A percentile compares a stretch with the other conserved stretches of the same genome.
Evolutionary conservation across 2,329 filamentous ascomycete genomes (phyloP).

Genomic region (Colletotrichum chlorophyti): DNA sequence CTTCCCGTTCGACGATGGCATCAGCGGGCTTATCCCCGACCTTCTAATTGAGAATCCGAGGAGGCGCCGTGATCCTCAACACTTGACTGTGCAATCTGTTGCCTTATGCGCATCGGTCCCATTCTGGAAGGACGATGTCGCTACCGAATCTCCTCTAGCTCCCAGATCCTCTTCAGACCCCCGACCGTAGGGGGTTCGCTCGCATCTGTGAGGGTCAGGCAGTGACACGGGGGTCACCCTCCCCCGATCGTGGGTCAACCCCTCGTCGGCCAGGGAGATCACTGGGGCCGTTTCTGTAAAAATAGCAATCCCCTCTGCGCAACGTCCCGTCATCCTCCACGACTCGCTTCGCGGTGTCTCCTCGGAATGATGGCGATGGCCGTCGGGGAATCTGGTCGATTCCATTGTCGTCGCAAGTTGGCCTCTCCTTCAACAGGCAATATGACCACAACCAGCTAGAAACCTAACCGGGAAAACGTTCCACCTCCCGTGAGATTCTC

Average conservation of each 20-base stretch:
- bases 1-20: not conserved
- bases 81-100: slow-evolving; percentile 3
- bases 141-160: not conserved
- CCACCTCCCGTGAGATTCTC: too few species aligned
- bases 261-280: slow-evolving; percentile 17
- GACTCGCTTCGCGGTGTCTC: not conserved
- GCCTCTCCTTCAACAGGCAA: too few species aligned
- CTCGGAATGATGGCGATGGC: too few species aligned
- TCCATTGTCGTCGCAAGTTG: too few species aligned
- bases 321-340: not conserved
- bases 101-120: slow-evolving; percentile 4
- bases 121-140: not conserved
- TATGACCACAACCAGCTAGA: too few species aligned
- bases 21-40: slow-evolving; percentile 2
- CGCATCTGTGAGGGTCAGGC: slow-evolving; percentile 36
- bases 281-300: slow-evolving; percentile 20
- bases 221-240: slow-evolving; percentile 36
- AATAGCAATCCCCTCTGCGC: slow-evolving; percentile 17
- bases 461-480: too few species aligned
- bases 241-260: slow-evolving; percentile 10
- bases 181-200: too few species aligned
- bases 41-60: not conserved
- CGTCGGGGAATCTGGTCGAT: too few species aligned
- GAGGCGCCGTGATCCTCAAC: slow-evolving; percentile 3
- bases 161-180: slow-evolving; percentile 4